These are phyloP conservation scores for Aspergillus caelatus DNA, from an alignment of 2,329 filamentous ascomycete species.

Conservation along the genomic window DNA sequence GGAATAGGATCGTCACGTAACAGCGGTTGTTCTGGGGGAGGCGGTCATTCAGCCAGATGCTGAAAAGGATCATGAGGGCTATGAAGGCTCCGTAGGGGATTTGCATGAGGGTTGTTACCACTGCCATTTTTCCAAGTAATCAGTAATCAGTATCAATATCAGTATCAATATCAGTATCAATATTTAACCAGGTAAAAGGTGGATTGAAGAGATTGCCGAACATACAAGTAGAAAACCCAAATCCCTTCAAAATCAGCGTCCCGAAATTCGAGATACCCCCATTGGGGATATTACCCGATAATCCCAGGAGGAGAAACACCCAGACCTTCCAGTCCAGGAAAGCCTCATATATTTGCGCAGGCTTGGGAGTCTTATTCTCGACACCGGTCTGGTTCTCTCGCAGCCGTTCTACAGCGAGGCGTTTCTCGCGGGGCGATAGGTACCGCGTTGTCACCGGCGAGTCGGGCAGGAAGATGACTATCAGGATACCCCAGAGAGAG, in stretches of 20 bases:
- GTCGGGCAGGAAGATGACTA: constrained; percentile 62
- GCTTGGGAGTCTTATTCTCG: constrained; percentile 60
- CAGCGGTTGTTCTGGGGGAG: constrained; percentile 50
- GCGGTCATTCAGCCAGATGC: constrained; percentile 53
- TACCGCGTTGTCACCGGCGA: constrained; percentile 58
- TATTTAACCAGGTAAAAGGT: too few species aligned
- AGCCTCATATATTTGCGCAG: constrained; percentile 58
- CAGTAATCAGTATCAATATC: neutral
- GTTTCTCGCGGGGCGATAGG: constrained; percentile 54
- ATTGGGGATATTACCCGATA: constrained; percentile 55
- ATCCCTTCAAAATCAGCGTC: constrained; percentile 60
- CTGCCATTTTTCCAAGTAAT: neutral
- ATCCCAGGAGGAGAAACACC: constrained; percentile 57
- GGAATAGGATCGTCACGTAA: constrained; percentile 57
- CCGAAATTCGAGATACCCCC: constrained; percentile 63
- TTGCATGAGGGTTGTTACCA: constrained; percentile 57
- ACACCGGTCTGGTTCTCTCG: constrained; percentile 62
- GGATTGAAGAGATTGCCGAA: too few species aligned
- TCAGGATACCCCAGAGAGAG: constrained; percentile 61
- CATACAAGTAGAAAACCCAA: constrained; percentile 54
- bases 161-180: neutral
- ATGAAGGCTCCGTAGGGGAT: constrained; percentile 56
- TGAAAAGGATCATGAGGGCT: constrained; percentile 53
- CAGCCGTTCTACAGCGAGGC: constrained; percentile 58
- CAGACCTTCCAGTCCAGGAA: constrained; percentile 62